Percentiles rank a stretch among this genome's conserved stretches.
phyloP scores from a whole-genome alignment of 2,329 filamentous ascomycete genomes.

The Fusarium sp. region DNA sequence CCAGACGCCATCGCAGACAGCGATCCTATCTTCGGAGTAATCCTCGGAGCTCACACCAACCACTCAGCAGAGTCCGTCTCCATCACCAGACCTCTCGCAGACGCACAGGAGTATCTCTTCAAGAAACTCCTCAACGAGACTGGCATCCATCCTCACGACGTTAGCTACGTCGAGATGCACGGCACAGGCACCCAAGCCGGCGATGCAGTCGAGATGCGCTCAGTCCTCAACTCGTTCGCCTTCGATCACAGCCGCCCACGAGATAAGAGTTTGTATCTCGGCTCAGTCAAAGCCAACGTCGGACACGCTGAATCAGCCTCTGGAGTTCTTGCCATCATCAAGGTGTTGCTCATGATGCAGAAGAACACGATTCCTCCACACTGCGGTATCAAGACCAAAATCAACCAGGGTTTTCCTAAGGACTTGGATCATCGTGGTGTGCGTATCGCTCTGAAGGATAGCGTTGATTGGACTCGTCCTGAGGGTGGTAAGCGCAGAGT shows the following conservation, averaged over 20 bases:
- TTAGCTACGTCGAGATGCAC: constrained; percentile 90
- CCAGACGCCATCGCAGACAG: constrained; percentile 31
- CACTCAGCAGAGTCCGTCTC: constrained; percentile 32
- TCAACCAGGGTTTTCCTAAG: not conserved
- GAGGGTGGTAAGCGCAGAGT: not conserved
- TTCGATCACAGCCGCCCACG: constrained; percentile 55
- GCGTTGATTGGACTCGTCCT: not conserved
- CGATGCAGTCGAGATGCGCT: constrained; percentile 83
- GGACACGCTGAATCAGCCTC: constrained; percentile 57
- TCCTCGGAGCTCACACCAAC: constrained; percentile 33
- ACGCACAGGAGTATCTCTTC: constrained; percentile 65
- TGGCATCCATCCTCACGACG: constrained; percentile 77
- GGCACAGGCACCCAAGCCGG: constrained; percentile 90
- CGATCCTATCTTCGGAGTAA: constrained; percentile 35
- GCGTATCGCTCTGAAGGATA: not conserved
- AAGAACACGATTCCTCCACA: not conserved
- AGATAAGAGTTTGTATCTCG: constrained; percentile 64
- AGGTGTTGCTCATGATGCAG: not conserved
- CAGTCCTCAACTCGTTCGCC: constrained; percentile 68
- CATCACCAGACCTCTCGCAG: constrained; percentile 67
- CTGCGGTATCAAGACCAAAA: constrained; percentile 36
- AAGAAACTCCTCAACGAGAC: constrained; percentile 73
- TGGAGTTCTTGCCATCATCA: not conserved
- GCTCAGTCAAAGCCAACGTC: constrained; percentile 70
- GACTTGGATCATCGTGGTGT: not conserved